Evolutionary conservation across 2,329 filamentous ascomycete species (phyloP), one percentile per base, ranked within the genome.

Genomic region (Dactylellina cionopaga): DNA sequence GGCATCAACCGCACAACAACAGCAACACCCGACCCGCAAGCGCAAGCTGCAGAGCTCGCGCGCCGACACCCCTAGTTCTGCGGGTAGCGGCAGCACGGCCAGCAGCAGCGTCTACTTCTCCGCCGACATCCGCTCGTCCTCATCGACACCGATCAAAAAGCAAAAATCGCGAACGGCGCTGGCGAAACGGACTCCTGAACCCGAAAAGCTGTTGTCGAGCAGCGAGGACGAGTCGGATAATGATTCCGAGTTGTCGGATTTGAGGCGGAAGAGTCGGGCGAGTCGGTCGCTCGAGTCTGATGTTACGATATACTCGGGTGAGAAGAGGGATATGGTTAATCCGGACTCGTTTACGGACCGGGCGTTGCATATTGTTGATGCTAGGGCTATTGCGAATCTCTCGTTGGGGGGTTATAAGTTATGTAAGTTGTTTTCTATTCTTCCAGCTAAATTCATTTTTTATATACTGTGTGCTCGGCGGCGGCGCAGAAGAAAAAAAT

Each of bases 281-380:
- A 77, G 74, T 51, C 76, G 63, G 49, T 65, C 52, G 69, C 75
- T 76, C 54, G 72, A 73, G 64, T 65, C 66, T 78, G 80, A 56
- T 81, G 74, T 75, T 64, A 74, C 82, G 55, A 79, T 82, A 69
- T 78, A 82, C 64, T 84, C 84, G 76, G 80, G 81, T 33, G 79
- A 78, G 6, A 80, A 80, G 73, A 81, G 83, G 68, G 80, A 82
- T 11, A 82, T 84, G 72, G 77, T 80, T 29, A 80, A 81, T 41
- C 80, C 83, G 41, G 75, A 74, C 81, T 83, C 59, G 83, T 83
- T 51, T 73, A 79, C 62, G 80, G 80, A 72, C 80, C 82, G n/a
- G 83, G 83, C 74, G 80, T 80, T 27, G 80, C 81, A 27, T 79
- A 81, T 85, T 78, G 80, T 85, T 22, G 83, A 85, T 78, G 84